Evolutionary conservation across 768 basidiomycete genomes (phyloP).

Genomic region (Omphalotus guepiniiformis): DNA sequence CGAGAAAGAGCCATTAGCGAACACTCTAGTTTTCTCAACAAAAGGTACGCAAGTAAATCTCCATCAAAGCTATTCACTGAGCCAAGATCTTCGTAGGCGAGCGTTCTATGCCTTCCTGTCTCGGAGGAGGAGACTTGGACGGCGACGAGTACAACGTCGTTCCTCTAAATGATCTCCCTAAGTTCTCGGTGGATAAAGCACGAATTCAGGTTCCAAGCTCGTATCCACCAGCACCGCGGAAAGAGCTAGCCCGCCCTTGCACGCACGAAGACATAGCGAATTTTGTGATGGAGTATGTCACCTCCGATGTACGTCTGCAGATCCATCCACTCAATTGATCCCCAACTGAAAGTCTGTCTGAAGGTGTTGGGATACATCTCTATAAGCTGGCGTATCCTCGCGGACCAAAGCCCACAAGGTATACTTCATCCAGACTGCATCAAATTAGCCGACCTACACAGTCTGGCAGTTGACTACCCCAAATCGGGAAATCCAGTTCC

Average conservation of each 20-base stretch:
- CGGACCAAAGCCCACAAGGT: constrained; percentile 45
- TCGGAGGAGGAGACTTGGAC: constrained; percentile 70
- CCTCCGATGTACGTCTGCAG: constrained; percentile 46
- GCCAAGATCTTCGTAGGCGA: constrained; percentile 32
- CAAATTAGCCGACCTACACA: constrained; percentile 52
- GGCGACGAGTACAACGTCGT: constrained; percentile 58
- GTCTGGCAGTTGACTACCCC: constrained; percentile 63
- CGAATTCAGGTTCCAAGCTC: constrained; percentile 33
- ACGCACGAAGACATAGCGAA: constrained; percentile 64
- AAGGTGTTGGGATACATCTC: constrained; percentile 61
- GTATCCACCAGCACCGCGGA: constrained; percentile 46
- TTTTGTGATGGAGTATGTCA: constrained; percentile 68
- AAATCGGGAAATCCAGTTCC: constrained; percentile 50
- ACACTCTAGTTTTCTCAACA: constrained; percentile 54
- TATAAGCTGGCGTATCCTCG: constrained; percentile 59
- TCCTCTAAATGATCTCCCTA: constrained; percentile 34
- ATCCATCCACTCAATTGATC: background rate
- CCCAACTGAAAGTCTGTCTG: background rate
- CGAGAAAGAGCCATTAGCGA: constrained; percentile 44
- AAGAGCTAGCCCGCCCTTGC: constrained; percentile 40
- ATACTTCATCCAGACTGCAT: constrained; percentile 52
- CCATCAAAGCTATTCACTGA: background rate
- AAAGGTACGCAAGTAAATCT: background rate
- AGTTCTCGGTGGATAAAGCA: constrained; percentile 22
- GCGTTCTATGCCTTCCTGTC: constrained; percentile 56